Base-by-base conservation (phyloP, 164 flowering plant species). In the Magnolia kwangsiensis region DNA sequence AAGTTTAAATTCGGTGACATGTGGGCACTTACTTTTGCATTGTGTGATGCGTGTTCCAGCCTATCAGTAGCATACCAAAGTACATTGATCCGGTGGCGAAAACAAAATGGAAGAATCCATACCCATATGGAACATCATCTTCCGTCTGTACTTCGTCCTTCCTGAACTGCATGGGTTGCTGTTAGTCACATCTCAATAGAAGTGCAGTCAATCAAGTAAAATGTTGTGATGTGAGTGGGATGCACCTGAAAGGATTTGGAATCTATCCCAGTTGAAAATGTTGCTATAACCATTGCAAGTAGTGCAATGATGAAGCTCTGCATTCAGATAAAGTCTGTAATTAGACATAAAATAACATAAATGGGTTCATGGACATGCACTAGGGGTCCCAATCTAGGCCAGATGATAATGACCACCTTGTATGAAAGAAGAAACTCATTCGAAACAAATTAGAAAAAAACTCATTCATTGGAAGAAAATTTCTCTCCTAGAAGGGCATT, bases 11-110 rank as follows among this genome's bases (percentile, higher is more conserved):
- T 63, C 72, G 69, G 37, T 65, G 69, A 69, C 31, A 49, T 74
- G 55, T 29, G 20, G 16, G 63, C 16, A 81, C 90, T 75, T 88
- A 91, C 97, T 90, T 92, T 82, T 73, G 80, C 84, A 91, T 90
- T 70, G 89, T 31, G 66, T 92, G 97, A 78, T 91, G 90, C 64
- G 88, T 63, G 67, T 91, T 91, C 98, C 98, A 94, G 71, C 96
- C 88, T 75, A 92, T 87, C 63, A 95, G 75, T 67, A 95, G 86
- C 98, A 95, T 95, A 11, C 93, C 93, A 65, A 91, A 90, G 83
- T 92, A 91, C 98, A 91, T 95, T 7, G 96, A 88, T 84, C 96
- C 98, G 0, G 89, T 91, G 66, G 97, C 92, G 74, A 95, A 95
- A 63, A 91, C 97, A 78, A 95, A 90, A 83, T 95, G 98, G 81